These are phyloP conservation scores for Antrodiella citrinella DNA, from an alignment of 768 basidiomycete species.

Conservation along the genomic window DNA sequence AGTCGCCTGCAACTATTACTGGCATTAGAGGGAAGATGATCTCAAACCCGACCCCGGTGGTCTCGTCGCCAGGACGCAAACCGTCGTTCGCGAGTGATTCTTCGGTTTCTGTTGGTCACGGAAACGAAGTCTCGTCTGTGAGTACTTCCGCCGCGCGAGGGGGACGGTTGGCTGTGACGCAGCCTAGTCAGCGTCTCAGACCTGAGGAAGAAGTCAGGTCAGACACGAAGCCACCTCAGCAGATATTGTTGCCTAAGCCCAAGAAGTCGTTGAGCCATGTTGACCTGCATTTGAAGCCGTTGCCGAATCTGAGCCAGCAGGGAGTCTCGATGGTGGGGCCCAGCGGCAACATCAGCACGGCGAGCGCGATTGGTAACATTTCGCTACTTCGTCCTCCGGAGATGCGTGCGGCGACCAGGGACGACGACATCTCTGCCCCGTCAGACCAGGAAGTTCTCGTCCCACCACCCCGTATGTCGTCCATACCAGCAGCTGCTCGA, in stretches of 20 bases:
- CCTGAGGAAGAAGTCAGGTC: too few species aligned
- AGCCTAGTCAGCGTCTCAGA: too few species aligned
- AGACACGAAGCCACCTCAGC: too few species aligned
- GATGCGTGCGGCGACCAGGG: not conserved
- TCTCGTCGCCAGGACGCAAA: not conserved
- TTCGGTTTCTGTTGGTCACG: not conserved
- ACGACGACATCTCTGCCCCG: not conserved
- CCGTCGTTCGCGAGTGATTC: not conserved
- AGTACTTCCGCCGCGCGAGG: not conserved
- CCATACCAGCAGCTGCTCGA: not conserved
- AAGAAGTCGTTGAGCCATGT: constrained; percentile 22
- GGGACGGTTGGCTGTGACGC: too few species aligned
- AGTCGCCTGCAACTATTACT: not conserved
- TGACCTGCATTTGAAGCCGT: constrained; percentile 17
- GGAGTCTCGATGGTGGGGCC: constrained; percentile 7
- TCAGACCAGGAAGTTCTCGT: not conserved
- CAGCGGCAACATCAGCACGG: constrained; percentile 17
- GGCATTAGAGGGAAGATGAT: constrained; percentile 1
- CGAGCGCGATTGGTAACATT: constrained; percentile 12
- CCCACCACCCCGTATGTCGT: not conserved
- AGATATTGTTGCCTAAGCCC: constrained; percentile 10
- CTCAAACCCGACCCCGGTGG: constrained; percentile 5
- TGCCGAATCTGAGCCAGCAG: constrained; percentile 16
- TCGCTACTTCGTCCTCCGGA: constrained; percentile 6
- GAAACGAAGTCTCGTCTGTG: not conserved